Evolutionary conservation across 306 rosid species (phyloP).

Genomic region (Bauhinia variegata): DNA sequence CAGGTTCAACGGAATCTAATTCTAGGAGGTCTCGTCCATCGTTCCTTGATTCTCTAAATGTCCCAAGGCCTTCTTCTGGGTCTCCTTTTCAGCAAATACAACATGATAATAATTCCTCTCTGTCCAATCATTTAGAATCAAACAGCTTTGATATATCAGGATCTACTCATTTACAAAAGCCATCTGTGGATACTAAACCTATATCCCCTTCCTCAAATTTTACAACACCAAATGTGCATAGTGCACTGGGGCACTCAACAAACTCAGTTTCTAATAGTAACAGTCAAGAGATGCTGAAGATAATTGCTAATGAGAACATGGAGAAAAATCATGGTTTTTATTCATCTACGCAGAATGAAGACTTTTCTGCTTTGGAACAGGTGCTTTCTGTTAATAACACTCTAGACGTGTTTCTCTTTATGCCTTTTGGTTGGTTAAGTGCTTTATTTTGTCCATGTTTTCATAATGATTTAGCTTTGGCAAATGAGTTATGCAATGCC

Average conservation of each 20-base stretch:
- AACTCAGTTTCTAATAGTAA: slow-evolving; percentile 40
- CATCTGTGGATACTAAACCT: slow-evolving; percentile 50
- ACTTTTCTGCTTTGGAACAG: slow-evolving; percentile 95
- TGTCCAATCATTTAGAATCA: slow-evolving; percentile 47
- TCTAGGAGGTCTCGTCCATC: slow-evolving; percentile 80
- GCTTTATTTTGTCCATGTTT: slow-evolving; percentile 12
- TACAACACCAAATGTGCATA: slow-evolving; percentile 43
- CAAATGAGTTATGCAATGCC: slow-evolving; percentile 5
- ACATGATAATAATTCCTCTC: slow-evolving; percentile 48
- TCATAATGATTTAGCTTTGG: slow-evolving; percentile 25
- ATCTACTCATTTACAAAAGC: slow-evolving; percentile 49
- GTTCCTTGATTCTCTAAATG: slow-evolving; percentile 82
- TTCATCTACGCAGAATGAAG: slow-evolving; percentile 73
- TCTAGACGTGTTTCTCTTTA: slow-evolving; percentile 20
- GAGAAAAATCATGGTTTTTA: slow-evolving; percentile 59
- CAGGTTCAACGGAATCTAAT: slow-evolving; percentile 55
- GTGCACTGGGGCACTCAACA: slow-evolving; percentile 40
- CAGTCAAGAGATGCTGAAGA: slow-evolving; percentile 44
- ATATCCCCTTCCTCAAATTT: slow-evolving; percentile 43
- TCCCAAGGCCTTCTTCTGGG: slow-evolving; percentile 56
- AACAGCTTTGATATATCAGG: slow-evolving; percentile 45
- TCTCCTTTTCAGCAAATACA: slow-evolving; percentile 50
- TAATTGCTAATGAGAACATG: slow-evolving; percentile 50
- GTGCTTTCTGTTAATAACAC: slow-evolving; percentile 47
- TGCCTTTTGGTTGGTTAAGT: slow-evolving; percentile 7